phyloP scores from a whole-genome alignment of 148 eudicot species.

The Talinum fruticosum region DNA sequence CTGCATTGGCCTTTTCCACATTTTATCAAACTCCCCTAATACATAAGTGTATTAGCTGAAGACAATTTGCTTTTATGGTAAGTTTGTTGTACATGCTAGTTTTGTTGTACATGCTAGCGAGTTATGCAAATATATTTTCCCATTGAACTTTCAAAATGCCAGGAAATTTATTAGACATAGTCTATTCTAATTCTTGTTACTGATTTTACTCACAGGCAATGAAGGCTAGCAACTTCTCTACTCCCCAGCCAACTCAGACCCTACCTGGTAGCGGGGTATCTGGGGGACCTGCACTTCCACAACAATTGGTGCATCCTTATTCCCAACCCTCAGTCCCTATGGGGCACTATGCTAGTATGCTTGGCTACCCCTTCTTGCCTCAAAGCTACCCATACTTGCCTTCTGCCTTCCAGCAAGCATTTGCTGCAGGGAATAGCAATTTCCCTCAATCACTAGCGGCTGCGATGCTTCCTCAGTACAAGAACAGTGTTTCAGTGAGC shows the following conservation, averaged over 20 bases:
- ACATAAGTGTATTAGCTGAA: not conserved
- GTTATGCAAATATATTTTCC: not conserved
- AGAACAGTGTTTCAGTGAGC: slow-evolving; percentile 59
- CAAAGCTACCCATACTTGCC: slow-evolving; percentile 82
- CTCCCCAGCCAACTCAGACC: slow-evolving; percentile 57
- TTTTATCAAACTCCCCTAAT: not conserved
- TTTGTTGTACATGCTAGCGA: not conserved
- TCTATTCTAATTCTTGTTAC: not conserved
- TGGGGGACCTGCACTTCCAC: slow-evolving; percentile 68
- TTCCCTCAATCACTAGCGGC: slow-evolving; percentile 75
- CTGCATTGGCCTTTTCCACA: not conserved
- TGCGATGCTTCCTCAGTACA: slow-evolving; percentile 69
- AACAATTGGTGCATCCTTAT: slow-evolving; percentile 71
- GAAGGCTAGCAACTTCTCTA: slow-evolving; percentile 50
- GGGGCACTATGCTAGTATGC: slow-evolving; percentile 73
- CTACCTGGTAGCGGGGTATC: slow-evolving; percentile 49
- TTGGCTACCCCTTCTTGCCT: slow-evolving; percentile 67
- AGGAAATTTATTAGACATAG: not conserved
- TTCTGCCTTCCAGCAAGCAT: slow-evolving; percentile 75
- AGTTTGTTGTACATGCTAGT: no score
- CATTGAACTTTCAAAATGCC: not conserved
- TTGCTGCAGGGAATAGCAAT: slow-evolving; percentile 59
- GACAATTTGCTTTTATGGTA: not conserved
- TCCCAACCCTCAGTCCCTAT: slow-evolving; percentile 68
- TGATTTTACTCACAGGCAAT: slow-evolving; percentile 44